Conservation (phyloP, 495 filamentous ascomycete species). For the Penicillium antarcticum region DNA sequence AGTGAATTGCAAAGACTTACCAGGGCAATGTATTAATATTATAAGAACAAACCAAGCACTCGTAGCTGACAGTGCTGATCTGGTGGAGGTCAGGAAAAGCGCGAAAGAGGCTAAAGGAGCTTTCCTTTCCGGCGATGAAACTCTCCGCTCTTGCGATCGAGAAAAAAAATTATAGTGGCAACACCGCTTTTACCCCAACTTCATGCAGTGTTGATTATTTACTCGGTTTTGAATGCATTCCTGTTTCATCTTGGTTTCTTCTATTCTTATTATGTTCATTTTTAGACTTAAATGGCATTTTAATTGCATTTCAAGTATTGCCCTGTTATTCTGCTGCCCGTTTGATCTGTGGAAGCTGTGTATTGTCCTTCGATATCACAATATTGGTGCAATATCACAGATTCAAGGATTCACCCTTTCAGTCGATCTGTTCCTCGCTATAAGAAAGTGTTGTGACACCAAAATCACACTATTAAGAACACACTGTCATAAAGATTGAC, state of each 20-base stretch:
- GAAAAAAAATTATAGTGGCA: constrained; percentile 31
- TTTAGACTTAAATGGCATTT: too few species aligned
- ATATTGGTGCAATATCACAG: neutral
- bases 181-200: constrained; percentile 15
- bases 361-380: neutral
- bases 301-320: too few species aligned
- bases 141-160: constrained; percentile 22
- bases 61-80: constrained; percentile 14
- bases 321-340: neutral
- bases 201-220: neutral
- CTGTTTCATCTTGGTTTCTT: neutral
- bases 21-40: constrained; percentile 4
- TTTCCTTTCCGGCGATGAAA: constrained; percentile 34
- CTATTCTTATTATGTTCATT: neutral
- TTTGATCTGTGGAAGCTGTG: neutral
- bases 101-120: constrained; percentile 31
- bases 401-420: neutral
- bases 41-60: neutral
- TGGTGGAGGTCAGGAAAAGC: constrained; percentile 15
- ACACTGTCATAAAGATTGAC: too few species aligned
- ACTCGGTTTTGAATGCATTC: neutral
- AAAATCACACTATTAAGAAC: too few species aligned
- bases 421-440: too few species aligned
- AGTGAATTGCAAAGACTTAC: constrained; percentile 22
- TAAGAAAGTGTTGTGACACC: too few species aligned